Conservation (phyloP, 2,329 filamentous ascomycete species). For the Rhexocercosporidium sp. region DNA sequence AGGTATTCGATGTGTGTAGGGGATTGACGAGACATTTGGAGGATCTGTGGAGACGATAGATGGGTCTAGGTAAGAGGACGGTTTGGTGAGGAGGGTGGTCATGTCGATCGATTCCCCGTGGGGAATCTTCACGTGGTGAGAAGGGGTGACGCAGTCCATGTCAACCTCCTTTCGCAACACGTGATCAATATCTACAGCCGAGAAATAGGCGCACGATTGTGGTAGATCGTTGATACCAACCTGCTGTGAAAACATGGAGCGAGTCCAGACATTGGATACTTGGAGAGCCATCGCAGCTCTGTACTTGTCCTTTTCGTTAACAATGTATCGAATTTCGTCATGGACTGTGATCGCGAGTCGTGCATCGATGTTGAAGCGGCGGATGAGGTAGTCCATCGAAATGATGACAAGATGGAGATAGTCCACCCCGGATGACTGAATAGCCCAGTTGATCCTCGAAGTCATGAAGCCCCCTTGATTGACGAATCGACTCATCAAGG, state of each 20-base stretch:
- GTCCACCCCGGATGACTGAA: slow-evolving; percentile 95
- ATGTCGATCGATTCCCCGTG: slow-evolving; percentile 91
- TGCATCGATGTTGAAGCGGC: slow-evolving; percentile 83
- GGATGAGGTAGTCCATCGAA: slow-evolving; percentile 89
- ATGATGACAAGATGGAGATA: slow-evolving; percentile 95
- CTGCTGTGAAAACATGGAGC: slow-evolving; percentile 96
- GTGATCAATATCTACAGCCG: slow-evolving; percentile 91
- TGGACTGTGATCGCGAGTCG: slow-evolving; percentile 93
- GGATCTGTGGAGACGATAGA: slow-evolving; percentile 58
- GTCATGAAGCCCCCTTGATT: slow-evolving; percentile 92
- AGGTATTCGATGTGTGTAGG: slow-evolving; percentile 73
- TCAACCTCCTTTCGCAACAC: slow-evolving; percentile 98
- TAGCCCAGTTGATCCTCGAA: slow-evolving; percentile 98
- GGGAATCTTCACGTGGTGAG: slow-evolving; percentile 76
- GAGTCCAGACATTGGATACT: slow-evolving; percentile 93
- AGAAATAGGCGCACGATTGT: slow-evolving; percentile 94
- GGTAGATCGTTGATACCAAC: slow-evolving; percentile 95
- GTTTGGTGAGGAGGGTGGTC: slow-evolving; percentile 71
- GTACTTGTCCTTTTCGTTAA: slow-evolving; percentile 85
- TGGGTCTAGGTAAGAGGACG: slow-evolving; percentile 71
- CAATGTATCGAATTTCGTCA: slow-evolving; percentile 95
- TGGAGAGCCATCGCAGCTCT: slow-evolving; percentile 91
- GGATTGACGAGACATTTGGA: slow-evolving; percentile 65
- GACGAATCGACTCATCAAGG: slow-evolving; percentile 86
- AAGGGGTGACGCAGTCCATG: slow-evolving; percentile 95